These are phyloP conservation scores for Ceratocystis destructans DNA, from an alignment of 2,329 filamentous ascomycete species.

Conservation along the genomic window DNA sequence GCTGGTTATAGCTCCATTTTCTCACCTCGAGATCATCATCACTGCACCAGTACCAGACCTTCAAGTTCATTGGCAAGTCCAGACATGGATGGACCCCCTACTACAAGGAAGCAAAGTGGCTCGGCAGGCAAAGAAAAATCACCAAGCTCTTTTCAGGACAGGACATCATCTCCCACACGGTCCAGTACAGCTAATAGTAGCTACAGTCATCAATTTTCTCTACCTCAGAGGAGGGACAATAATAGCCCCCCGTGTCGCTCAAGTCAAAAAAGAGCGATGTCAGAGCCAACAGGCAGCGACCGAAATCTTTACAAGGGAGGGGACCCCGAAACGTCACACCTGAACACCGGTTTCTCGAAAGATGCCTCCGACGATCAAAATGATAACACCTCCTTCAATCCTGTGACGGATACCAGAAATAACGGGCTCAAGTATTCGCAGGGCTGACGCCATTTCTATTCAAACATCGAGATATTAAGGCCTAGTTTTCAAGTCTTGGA, in stretches of 20 bases:
- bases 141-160: neutral
- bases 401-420: neutral
- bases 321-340: too few relatives aligned
- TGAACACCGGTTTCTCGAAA: too few relatives aligned
- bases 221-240: too few relatives aligned
- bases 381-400: too few relatives aligned
- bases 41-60: neutral
- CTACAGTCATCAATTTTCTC: too few relatives aligned
- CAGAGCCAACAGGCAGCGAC: too few relatives aligned
- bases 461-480: neutral
- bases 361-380: too few relatives aligned
- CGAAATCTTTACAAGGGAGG: too few relatives aligned
- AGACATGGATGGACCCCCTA: neutral
- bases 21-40: neutral
- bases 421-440: neutral
- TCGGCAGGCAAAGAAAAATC: neutral
- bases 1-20: neutral
- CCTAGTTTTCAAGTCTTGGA: neutral
- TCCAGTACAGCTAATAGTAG: neutral
- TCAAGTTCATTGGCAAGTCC: neutral
- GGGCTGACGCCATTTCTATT: neutral
- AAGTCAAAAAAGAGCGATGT: accelerated
- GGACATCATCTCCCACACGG: neutral
- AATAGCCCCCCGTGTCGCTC: too few relatives aligned
- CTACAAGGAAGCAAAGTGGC: neutral